phyloP scores from a whole-genome alignment of 176 grass and related monocot genomes.

The Eleusine indica region DNA sequence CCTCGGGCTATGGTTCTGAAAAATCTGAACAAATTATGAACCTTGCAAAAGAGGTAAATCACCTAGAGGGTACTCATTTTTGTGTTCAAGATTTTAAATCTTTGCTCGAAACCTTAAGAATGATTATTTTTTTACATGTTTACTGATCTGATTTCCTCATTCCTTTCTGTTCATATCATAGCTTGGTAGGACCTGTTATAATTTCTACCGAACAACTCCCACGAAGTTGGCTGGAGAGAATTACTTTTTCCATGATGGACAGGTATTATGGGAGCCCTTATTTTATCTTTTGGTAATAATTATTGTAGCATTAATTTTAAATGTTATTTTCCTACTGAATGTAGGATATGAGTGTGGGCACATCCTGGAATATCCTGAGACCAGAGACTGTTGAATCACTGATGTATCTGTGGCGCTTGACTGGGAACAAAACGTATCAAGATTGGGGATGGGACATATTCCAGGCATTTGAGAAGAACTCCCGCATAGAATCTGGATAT shows the following conservation, averaged over 20 bases:
- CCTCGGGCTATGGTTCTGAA: slow-evolving; percentile 87
- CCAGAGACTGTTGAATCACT: slow-evolving; percentile 98
- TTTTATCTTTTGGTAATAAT: slow-evolving; percentile 23
- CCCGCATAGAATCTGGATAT: slow-evolving; percentile 86
- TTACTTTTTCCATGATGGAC: slow-evolving; percentile 75
- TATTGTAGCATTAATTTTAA: slow-evolving; percentile 13
- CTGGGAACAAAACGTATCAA: slow-evolving; percentile 97
- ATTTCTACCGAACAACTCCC: slow-evolving; percentile 94
- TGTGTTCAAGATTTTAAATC: slow-evolving; percentile 15
- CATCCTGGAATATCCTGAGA: slow-evolving; percentile 99
- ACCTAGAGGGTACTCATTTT: slow-evolving; percentile 12
- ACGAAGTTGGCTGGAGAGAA: slow-evolving; percentile 99
- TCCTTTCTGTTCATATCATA: slow-evolving; percentile 30
- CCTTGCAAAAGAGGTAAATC: slow-evolving; percentile 89
- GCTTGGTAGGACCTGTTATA: slow-evolving; percentile 97
- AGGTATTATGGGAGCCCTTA: slow-evolving; percentile 48
- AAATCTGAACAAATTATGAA: slow-evolving; percentile 85
- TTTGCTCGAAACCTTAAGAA: slow-evolving; percentile 25
- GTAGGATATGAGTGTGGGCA: slow-evolving; percentile 95
- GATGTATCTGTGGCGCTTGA: slow-evolving; percentile 91
- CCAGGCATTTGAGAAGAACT: slow-evolving; percentile 98
- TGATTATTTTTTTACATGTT: slow-evolving; percentile 23
- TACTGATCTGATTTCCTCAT: slow-evolving; percentile 12
- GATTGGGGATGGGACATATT: slow-evolving; percentile 99
- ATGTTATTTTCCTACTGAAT: slow-evolving; percentile 20